Evolutionary conservation across 2,329 filamentous ascomycete species (phyloP).

Genomic region (Fonsecaea multimorphosa): DNA sequence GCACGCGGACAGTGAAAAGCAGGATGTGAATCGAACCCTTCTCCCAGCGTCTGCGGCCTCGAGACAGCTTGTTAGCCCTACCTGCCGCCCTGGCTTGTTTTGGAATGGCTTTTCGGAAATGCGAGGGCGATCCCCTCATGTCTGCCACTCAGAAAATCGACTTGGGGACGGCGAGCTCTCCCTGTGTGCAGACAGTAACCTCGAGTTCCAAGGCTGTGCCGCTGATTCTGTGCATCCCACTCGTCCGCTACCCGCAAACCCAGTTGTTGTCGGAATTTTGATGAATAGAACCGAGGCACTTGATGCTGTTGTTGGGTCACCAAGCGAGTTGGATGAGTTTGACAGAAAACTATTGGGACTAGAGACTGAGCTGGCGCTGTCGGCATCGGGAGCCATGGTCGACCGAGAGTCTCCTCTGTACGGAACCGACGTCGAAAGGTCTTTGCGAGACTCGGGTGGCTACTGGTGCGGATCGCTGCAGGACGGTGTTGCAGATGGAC

Average conservation of each 20-base stretch:
- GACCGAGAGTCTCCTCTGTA: neutral
- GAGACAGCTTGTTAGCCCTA: neutral
- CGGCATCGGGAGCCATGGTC: neutral
- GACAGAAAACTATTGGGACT: constrained; percentile 12
- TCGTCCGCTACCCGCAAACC: neutral
- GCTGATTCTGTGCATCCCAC: neutral
- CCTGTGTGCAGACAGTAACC: neutral
- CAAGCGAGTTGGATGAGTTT: constrained; percentile 14
- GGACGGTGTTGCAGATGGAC: neutral
- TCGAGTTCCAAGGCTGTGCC: neutral
- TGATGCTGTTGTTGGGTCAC: neutral
- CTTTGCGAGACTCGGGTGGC: neutral
- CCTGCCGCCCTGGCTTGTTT: neutral
- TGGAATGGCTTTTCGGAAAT: neutral
- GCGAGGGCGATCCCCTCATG: neutral
- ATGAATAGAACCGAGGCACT: neutral
- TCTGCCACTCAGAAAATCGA: neutral
- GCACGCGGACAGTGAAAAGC: neutral
- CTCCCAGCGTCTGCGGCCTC: neutral
- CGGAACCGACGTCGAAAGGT: neutral
- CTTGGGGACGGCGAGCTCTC: neutral
- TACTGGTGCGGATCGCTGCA: neutral
- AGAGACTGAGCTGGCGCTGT: neutral
- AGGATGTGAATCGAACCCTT: neutral
- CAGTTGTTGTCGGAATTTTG: neutral